Base-by-base conservation (phyloP, 495 filamentous ascomycete species). In the Penicillium riverlandense region DNA sequence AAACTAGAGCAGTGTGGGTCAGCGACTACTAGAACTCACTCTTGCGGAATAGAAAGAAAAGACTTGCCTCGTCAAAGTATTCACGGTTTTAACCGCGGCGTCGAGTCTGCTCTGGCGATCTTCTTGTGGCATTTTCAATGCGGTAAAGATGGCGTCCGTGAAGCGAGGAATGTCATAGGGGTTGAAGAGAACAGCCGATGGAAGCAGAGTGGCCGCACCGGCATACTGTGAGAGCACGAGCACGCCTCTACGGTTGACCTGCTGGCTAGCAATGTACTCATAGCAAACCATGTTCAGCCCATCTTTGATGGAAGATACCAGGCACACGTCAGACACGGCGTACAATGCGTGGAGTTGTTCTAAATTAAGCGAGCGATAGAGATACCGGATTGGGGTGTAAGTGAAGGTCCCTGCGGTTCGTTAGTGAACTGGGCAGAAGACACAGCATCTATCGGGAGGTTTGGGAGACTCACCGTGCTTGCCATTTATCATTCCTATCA, bases 211-310 rank as follows among this genome's bases (percentile, higher is more conserved):
- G 1, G 91, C 88, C 0, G 91, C 89, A 2, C 91, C 91, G 0
- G 90, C 85, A 55, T 96, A 95, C 57, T 96, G 90, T 38, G 89
- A 95, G 8, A 97, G 76, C 15, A 95, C 86, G 74, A 97, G 84
- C 5, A 88, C 84, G 7, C 91, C 91, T 16, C 4, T 16, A 55
- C 94, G 84, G 8, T 83, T 77, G 49, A 90, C 75, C 47, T 84
- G 70, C 56, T 96, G 91, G 29, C 84, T 88, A 2, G 91, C 90
- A 38, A 96, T 89, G 65, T 96, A 97, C 63, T 97, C 91, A 66
- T 90, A 96, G 15, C 86, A 89, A 16, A 97, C 91, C 8, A 96
- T 78, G 58, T 97, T 97, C 91, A 97, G 96, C 45, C 91, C 91
- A 56, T 96, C 91, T n/a, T 90, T 77, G 1, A 85, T 94, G 0